Percentiles rank a stretch among this genome's conserved stretches.
Evolutionary conservation across 495 filamentous ascomycete species (phyloP).

Genomic region (Hypomontagnella monticulosa): DNA sequence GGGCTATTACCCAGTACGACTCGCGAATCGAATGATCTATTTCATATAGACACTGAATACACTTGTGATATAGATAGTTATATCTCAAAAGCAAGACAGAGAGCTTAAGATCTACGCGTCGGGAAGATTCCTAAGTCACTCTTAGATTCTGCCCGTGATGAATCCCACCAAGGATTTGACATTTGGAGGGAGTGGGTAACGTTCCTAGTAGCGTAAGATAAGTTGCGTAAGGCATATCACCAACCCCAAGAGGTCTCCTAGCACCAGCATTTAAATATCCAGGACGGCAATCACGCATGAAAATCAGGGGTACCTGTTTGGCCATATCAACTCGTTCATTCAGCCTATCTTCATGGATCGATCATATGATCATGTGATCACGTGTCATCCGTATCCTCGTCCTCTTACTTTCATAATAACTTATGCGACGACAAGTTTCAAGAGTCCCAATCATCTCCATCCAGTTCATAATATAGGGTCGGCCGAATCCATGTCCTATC

Average conservation of each 20-base stretch:
- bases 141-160: too few species aligned
- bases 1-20: too few species aligned
- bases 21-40: too few species aligned
- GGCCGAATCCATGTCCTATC: slow-evolving; percentile 5
- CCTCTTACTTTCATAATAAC: slow-evolving; percentile 7
- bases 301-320: neutral
- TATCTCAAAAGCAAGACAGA: too few species aligned
- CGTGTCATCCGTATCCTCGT: slow-evolving; percentile 14
- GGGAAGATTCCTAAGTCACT: too few species aligned
- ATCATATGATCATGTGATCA: slow-evolving; percentile 26
- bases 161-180: too few species aligned
- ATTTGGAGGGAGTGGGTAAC: too few species aligned
- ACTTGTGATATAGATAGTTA: too few species aligned
- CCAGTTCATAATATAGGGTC: neutral
- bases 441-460: slow-evolving; percentile 1
- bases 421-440: neutral
- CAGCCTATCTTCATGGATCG: slow-evolving; percentile 29
- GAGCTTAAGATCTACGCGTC: too few species aligned
- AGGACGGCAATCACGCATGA: neutral
- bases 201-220: too few species aligned
- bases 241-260: neutral
- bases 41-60: too few species aligned
- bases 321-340: slow-evolving; percentile 33
- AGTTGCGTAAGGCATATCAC: too few species aligned
- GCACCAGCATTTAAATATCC: neutral